A percentile compares a stretch with the other conserved stretches of the same genome.
Conservation (phyloP, 1,284 basidiomycete genomes). For the Termitomyces sp. region DNA sequence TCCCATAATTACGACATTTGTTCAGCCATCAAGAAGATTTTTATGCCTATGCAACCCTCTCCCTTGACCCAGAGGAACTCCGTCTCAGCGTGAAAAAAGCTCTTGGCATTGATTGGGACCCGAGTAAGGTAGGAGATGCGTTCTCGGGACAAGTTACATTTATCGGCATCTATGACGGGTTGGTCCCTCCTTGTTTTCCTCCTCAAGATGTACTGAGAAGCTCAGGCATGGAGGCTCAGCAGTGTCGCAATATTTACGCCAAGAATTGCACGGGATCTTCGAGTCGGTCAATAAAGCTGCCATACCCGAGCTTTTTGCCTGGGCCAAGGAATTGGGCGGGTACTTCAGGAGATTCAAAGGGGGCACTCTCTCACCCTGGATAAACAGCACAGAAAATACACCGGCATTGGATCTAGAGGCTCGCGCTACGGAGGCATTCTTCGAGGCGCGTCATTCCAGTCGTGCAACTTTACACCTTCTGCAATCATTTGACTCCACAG, state of each 20-base stretch:
- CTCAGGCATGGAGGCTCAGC: conserved; percentile 74
- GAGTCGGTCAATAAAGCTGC: conserved; percentile 67
- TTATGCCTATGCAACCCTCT: conserved; percentile 69
- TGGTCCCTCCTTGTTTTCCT: conserved; percentile 19
- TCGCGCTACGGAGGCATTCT: conserved; percentile 79
- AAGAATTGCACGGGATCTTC: conserved; percentile 76
- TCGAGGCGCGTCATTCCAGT: conserved; percentile 53
- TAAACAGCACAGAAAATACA: conserved; percentile 35
- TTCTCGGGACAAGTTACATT: conserved; percentile 76
- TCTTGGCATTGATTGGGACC: conserved; percentile 69
- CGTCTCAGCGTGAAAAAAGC: conserved; percentile 55
- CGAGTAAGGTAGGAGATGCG: conserved; percentile 47
- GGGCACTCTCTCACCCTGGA: conserved; percentile 71
- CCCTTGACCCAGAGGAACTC: conserved; percentile 71
- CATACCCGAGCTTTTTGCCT: conserved; percentile 71
- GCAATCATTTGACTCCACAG: conserved; percentile 24
- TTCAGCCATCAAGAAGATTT: conserved; percentile 83
- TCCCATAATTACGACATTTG: conserved; percentile 1
- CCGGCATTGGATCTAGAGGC: conserved; percentile 74
- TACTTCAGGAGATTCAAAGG: conserved; percentile 88
- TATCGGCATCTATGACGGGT: conserved; percentile 90
- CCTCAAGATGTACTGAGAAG: conserved; percentile 8
- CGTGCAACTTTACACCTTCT: conserved; percentile 2
- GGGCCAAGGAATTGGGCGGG: conserved; percentile 76
- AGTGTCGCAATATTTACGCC: conserved; percentile 71